phyloP scores from a whole-genome alignment of 768 basidiomycete species.

The Termitomyces sp. region DNA sequence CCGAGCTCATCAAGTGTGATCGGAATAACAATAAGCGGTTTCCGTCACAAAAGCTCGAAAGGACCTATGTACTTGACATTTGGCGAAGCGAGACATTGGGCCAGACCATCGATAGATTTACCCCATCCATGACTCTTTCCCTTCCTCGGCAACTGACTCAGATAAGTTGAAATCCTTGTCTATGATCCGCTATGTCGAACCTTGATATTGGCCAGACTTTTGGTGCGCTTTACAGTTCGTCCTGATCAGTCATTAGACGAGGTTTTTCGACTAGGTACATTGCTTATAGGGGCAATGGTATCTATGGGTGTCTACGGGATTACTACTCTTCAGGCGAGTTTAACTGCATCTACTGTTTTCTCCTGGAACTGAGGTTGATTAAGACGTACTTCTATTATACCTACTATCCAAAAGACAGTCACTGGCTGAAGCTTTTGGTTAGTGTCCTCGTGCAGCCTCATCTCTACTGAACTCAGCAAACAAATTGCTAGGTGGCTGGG shows the following conservation, averaged over 20 bases:
- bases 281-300: slow-evolving; percentile 31
- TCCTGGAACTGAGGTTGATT: neutral
- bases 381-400: slow-evolving; percentile 39
- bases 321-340: slow-evolving; percentile 34
- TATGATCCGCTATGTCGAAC: neutral
- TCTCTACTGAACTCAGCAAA: neutral
- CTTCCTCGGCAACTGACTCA: neutral
- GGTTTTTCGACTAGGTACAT: slow-evolving; percentile 21
- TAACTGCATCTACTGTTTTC: neutral
- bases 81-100: neutral
- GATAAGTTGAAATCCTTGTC: neutral
- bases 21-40: neutral
- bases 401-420: slow-evolving; percentile 32
- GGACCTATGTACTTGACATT: neutral
- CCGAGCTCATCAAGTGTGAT: neutral
- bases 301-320: slow-evolving; percentile 37
- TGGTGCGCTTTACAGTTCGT: slow-evolving; percentile 17
- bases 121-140: slow-evolving; percentile 7
- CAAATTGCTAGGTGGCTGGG: slow-evolving; percentile 21
- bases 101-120: no score
- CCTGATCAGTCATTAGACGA: neutral
- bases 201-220: slow-evolving; percentile 23
- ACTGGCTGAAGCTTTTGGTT: slow-evolving; percentile 29
- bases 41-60: neutral
- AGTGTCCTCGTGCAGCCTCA: slow-evolving; percentile 6